Conservation (phyloP, 2,329 filamentous ascomycete genomes). For the Hymenoscyphus fructigenus region DNA sequence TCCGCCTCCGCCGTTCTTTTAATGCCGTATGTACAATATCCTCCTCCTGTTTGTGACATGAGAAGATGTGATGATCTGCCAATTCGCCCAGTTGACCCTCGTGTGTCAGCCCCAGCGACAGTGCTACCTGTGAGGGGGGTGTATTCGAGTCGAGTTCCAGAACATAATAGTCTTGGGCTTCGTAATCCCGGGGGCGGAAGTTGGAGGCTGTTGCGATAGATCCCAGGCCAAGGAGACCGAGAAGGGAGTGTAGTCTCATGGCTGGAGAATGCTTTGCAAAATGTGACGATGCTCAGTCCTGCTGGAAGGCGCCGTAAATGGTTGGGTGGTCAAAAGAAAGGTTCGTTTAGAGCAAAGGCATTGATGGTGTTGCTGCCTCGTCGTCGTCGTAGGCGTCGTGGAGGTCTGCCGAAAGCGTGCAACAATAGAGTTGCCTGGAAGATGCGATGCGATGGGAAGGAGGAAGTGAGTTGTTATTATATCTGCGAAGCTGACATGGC, state of each 20-base stretch:
- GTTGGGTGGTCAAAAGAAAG: background rate
- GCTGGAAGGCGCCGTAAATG: background rate
- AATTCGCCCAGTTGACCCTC: conserved; percentile 81
- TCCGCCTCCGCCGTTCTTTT: conserved; percentile 55
- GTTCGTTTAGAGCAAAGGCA: background rate
- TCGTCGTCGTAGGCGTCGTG: background rate
- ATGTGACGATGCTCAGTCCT: background rate
- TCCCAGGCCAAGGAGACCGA: conserved; percentile 55
- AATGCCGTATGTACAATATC: conserved; percentile 59
- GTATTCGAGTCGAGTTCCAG: conserved; percentile 71
- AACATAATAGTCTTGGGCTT: conserved; percentile 87
- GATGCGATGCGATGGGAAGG: background rate
- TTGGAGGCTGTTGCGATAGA: conserved; percentile 46
- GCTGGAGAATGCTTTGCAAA: background rate
- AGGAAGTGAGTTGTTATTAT: background rate
- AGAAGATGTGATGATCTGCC: conserved; percentile 81
- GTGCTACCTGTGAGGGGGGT: conserved; percentile 68
- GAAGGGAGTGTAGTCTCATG: conserved; percentile 44
- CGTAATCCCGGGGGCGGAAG: conserved; percentile 66
- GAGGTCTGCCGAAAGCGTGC: background rate
- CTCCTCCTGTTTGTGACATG: conserved; percentile 59
- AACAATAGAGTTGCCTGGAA: background rate
- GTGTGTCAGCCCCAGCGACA: conserved; percentile 71
- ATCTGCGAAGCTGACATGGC: background rate
- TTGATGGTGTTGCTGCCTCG: background rate